Evolutionary conservation across 2,329 filamentous ascomycete species (phyloP).

Genomic region (Phialophora tarda): DNA sequence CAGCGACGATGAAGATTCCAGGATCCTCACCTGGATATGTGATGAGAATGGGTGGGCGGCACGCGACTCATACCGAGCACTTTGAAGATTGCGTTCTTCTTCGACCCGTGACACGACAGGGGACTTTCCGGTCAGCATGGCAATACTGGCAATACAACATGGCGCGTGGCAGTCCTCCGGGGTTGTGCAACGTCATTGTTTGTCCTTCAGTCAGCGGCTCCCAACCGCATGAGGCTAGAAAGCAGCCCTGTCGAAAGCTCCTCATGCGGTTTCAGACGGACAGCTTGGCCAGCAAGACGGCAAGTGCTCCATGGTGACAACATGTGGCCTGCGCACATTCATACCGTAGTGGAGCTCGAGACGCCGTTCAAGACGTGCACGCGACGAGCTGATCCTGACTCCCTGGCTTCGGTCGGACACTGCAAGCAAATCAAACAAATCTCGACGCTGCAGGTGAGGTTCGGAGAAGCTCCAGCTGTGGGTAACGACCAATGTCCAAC

Average conservation of each 20-base stretch:
- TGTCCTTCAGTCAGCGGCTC: neutral
- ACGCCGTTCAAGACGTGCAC: slow-evolving; percentile 1
- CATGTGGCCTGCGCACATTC: neutral
- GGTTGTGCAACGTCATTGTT: slow-evolving; percentile 6
- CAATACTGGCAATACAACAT: neutral
- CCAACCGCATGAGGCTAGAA: slow-evolving; percentile 4
- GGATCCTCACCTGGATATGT: neutral
- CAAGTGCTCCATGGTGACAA: neutral
- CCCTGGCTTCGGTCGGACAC: neutral
- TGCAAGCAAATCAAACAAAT: slow-evolving; percentile 8
- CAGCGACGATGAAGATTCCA: neutral
- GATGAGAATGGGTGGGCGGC: neutral
- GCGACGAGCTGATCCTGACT: slow-evolving; percentile 13
- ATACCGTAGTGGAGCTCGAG: slow-evolving; percentile 5
- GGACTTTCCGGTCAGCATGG: neutral
- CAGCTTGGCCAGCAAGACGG: neutral
- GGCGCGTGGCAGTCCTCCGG: slow-evolving; percentile 2
- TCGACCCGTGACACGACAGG: neutral
- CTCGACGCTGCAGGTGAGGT: slow-evolving; percentile 12
- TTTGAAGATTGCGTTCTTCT: neutral
- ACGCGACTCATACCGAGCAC: neutral
- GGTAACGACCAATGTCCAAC: slow-evolving; percentile 1
- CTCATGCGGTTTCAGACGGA: slow-evolving; percentile 8
- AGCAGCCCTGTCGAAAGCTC: slow-evolving; percentile 3
- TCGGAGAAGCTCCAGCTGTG: slow-evolving; percentile 8